A percentile compares a stretch with the other conserved stretches of the same genome.
phyloP scores from a whole-genome alignment of 257 asterid species.

The Forsythia suspensa region DNA sequence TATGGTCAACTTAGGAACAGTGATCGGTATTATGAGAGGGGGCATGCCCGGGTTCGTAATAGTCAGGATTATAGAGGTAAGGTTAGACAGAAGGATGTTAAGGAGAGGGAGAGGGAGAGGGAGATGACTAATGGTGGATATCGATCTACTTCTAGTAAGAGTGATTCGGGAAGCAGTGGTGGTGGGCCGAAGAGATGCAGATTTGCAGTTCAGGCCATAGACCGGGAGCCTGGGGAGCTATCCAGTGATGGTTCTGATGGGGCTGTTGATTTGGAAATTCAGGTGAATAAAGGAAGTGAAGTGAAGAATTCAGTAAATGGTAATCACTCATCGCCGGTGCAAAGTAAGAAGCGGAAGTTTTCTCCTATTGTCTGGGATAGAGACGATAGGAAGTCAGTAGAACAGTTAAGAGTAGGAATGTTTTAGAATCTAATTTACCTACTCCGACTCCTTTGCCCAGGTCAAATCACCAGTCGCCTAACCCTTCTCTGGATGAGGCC shows the following conservation, averaged over 20 bases:
- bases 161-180: conserved; percentile 53
- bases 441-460: conserved; percentile 35
- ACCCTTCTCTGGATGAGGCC: conserved; percentile 21
- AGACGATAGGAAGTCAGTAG: conserved; percentile 51
- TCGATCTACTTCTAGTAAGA: conserved; percentile 46
- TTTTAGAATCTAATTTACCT: conserved; percentile 28
- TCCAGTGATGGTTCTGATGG: conserved; percentile 86
- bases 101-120: conserved; percentile 38
- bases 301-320: conserved; percentile 41
- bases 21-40: conserved; percentile 40
- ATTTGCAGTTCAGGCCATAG: conserved; percentile 27
- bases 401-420: conserved; percentile 36
- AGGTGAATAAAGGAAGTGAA: conserved; percentile 29
- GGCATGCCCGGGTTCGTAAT: conserved; percentile 30
- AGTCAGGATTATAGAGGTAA: conserved; percentile 38
- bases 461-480: conserved; percentile 23
- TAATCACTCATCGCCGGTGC: conserved; percentile 28
- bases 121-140: conserved; percentile 36
- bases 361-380: conserved; percentile 92
- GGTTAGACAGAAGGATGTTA: conserved; percentile 56
- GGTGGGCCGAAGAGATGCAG: conserved; percentile 38
- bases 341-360: conserved; percentile 64
- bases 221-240: conserved; percentile 88
- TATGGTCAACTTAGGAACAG: conserved; percentile 46
- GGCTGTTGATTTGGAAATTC: conserved; percentile 45